Conservation (phyloP, 352 stramenopile genomes). For the Pythium sukuiense region DNA sequence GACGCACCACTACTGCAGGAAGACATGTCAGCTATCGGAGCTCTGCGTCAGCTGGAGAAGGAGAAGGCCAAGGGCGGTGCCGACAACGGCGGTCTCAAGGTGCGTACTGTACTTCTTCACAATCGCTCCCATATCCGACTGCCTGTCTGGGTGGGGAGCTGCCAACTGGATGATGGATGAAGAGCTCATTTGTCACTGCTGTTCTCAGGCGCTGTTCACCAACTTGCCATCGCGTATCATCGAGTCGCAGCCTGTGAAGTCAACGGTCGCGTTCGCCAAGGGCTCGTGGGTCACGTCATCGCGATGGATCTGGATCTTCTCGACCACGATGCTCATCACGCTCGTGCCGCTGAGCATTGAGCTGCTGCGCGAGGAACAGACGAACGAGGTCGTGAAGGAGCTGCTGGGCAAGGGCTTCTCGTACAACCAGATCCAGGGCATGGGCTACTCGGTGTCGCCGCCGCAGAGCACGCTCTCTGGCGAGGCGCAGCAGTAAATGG, state of each 20-base stretch:
- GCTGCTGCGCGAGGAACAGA: slow-evolving; percentile 82
- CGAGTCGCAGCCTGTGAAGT: slow-evolving; percentile 63
- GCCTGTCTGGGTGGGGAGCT: not conserved
- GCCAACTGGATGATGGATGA: not conserved
- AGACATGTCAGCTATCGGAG: slow-evolving; percentile 80
- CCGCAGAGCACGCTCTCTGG: slow-evolving; percentile 65
- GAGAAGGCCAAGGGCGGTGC: slow-evolving; percentile 66
- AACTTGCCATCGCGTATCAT: slow-evolving; percentile 71
- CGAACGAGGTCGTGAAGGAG: slow-evolving; percentile 84
- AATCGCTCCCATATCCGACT: not conserved
- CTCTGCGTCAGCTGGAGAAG: slow-evolving; percentile 83
- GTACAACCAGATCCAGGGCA: slow-evolving; percentile 82
- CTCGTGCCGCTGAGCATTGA: slow-evolving; percentile 86
- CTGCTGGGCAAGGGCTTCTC: slow-evolving; percentile 79
- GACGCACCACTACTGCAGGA: not conserved
- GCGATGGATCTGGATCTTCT: slow-evolving; percentile 80
- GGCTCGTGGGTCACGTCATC: slow-evolving; percentile 40
- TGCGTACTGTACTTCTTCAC: slow-evolving; percentile 21
- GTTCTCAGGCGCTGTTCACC: slow-evolving; percentile 56
- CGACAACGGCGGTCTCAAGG: slow-evolving; percentile 60
- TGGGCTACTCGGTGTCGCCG: slow-evolving; percentile 78
- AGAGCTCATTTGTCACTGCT: slow-evolving; percentile 1
- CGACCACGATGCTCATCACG: slow-evolving; percentile 83
- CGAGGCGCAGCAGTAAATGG: slow-evolving; percentile 45
- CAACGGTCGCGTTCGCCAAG: slow-evolving; percentile 53